phyloP scores from a whole-genome alignment of 2,329 filamentous ascomycete species.

The Pleoardoris graminearum region DNA sequence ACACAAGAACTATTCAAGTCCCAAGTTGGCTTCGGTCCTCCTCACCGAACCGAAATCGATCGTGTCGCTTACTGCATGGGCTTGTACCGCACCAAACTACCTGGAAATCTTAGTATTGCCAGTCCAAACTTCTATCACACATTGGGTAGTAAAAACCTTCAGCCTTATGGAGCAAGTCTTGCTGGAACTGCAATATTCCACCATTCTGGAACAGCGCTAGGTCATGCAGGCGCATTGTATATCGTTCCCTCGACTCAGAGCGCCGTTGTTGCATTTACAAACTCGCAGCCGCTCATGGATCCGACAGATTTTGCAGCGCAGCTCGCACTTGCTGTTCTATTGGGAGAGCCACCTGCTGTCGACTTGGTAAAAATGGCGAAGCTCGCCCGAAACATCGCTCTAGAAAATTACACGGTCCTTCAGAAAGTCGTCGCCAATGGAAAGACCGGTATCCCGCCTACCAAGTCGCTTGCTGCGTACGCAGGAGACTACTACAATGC shows the following conservation, averaged over 20 bases:
- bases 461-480: conserved; percentile 9
- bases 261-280: conserved; percentile 11
- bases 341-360: conserved; percentile 2
- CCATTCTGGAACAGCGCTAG: conserved; percentile 4
- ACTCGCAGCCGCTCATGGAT: conserved; percentile 12
- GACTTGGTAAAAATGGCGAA: conserved; percentile 9
- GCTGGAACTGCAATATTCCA: conserved; percentile 8
- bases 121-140: conserved; percentile 12
- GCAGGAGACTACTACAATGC: conserved; percentile 11
- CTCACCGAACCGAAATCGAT: conserved; percentile 3
- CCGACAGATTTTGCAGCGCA: conserved; percentile 12
- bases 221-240: conserved; percentile 7
- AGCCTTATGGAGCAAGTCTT: neutral
- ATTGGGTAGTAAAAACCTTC: conserved; percentile 6
- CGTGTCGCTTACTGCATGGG: conserved; percentile 10
- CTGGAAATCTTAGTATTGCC: conserved; percentile 7
- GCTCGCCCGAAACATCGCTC: neutral
- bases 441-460: conserved; percentile 9
- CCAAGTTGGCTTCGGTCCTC: conserved; percentile 10
- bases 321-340: conserved; percentile 5
- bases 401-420: conserved; percentile 3
- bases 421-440: neutral
- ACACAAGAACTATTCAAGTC: conserved; percentile 2
- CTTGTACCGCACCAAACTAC: conserved; percentile 9
- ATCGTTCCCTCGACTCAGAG: conserved; percentile 9